These are phyloP conservation scores for Globisporangium solare DNA, from an alignment of 352 stramenopile species.

Conservation along the genomic window DNA sequence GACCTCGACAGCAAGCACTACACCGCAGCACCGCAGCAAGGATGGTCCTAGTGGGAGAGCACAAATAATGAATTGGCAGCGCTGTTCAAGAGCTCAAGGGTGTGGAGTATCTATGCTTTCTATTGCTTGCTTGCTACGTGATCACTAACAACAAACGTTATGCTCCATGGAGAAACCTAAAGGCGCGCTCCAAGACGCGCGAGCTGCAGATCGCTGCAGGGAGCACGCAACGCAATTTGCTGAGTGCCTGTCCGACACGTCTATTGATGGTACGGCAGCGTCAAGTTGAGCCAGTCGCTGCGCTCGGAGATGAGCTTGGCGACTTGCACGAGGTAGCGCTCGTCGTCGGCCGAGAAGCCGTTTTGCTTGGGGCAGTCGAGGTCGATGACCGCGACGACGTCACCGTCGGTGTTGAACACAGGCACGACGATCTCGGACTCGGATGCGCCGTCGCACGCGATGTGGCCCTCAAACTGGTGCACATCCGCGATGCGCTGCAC, in stretches of 20 bases:
- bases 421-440: constrained; percentile 81
- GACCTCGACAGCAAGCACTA: not conserved
- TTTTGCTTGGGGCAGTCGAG: constrained; percentile 68
- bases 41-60: too few species aligned
- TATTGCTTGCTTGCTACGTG: too few species aligned
- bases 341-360: constrained; percentile 69
- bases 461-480: constrained; percentile 74
- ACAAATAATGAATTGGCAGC: too few species aligned
- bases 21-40: too few species aligned
- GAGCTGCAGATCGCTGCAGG: too few species aligned
- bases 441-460: constrained; percentile 76
- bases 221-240: too few species aligned
- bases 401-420: constrained; percentile 52
- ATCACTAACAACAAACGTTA: too few species aligned
- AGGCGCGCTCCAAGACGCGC: too few species aligned
- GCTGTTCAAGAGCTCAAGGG: too few species aligned
- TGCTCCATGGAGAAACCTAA: too few species aligned
- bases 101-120: too few species aligned
- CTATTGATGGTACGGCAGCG: constrained; percentile 48
- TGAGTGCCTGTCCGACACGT: too few species aligned
- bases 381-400: constrained; percentile 73
- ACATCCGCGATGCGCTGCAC: constrained; percentile 75
- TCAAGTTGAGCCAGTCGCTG: constrained; percentile 65
- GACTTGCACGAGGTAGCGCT: constrained; percentile 60
- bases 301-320: constrained; percentile 46